A percentile compares a stretch with the other conserved stretches of the same genome.
Evolutionary conservation across 495 filamentous ascomycete genomes (phyloP).

Genomic region (Hapsidospora chrysogenum): DNA sequence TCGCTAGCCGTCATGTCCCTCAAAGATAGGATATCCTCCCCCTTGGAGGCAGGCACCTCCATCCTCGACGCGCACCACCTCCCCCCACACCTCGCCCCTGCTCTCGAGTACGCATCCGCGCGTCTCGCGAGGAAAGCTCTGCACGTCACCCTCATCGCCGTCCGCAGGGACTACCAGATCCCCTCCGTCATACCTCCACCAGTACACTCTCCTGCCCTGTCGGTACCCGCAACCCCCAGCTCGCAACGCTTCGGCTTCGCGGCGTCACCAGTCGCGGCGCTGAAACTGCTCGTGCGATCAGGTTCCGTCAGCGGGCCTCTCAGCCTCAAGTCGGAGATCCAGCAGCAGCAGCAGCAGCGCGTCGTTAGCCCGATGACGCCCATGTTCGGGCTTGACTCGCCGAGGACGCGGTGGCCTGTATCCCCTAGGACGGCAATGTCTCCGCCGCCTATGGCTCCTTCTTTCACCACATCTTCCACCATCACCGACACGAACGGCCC

Average conservation of each 20-base stretch:
- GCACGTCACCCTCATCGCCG: conserved; percentile 30
- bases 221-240: conserved; percentile 10
- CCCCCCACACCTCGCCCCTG: conserved; percentile 20
- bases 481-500: conserved; percentile 3
- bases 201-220: conserved; percentile 6
- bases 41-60: conserved; percentile 35
- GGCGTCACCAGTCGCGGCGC: conserved; percentile 13
- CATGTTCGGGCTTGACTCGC: conserved; percentile 4
- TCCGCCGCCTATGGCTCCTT: conserved; percentile 23
- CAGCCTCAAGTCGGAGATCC: not conserved
- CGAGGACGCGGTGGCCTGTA: conserved; percentile 6
- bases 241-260: conserved; percentile 12
- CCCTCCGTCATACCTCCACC: conserved; percentile 9
- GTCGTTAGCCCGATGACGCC: conserved; percentile 5
- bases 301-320: conserved; percentile 8
- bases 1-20: conserved; percentile 4
- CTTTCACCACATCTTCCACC: conserved; percentile 9
- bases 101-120: conserved; percentile 34
- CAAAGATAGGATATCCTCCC: conserved; percentile 33
- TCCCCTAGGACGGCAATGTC: conserved; percentile 9
- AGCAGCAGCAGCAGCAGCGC: conserved; percentile 10
- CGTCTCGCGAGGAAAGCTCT: conserved; percentile 26
- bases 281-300: conserved; percentile 23
- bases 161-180: conserved; percentile 31
- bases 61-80: conserved; percentile 30